phyloP scores from a whole-genome alignment of 306 rosid species.

The Cucumis cinereus region DNA sequence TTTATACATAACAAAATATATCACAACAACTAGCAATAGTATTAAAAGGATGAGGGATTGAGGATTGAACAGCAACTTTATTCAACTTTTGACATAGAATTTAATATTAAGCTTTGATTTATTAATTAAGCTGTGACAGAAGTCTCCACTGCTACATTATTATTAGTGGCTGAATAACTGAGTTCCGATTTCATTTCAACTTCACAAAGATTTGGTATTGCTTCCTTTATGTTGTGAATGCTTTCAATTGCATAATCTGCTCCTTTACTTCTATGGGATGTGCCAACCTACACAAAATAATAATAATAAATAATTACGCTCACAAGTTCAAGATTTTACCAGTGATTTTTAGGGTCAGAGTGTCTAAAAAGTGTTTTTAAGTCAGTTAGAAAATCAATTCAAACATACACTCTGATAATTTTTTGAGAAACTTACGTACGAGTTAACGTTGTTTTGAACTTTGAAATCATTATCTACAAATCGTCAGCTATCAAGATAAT shows the following conservation, averaged over 20 bases:
- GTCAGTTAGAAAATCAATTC: too few species aligned
- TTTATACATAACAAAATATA: neutral
- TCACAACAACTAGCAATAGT: neutral
- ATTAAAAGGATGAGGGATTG: neutral
- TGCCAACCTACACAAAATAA: constrained; percentile 39
- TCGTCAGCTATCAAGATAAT: too few species aligned
- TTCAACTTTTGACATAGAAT: neutral
- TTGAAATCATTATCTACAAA: neutral
- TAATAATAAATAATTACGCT: neutral
- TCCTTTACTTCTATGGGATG: constrained; percentile 63
- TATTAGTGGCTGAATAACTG: constrained; percentile 36
- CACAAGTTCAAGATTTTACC: neutral
- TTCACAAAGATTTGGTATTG: constrained; percentile 77
- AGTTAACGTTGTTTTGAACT: neutral
- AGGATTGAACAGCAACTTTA: neutral
- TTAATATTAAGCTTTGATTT: too few species aligned
- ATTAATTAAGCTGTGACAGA: constrained; percentile 51
- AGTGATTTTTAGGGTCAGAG: too few species aligned
- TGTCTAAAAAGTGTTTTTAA: too few species aligned
- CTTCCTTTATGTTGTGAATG: constrained; percentile 85
- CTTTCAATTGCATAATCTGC: constrained; percentile 88
- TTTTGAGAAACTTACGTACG: too few species aligned
- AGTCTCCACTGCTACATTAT: constrained; percentile 59
- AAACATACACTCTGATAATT: too few species aligned
- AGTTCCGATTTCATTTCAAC: constrained; percentile 49